Base-by-base conservation (phyloP, 2,329 filamentous ascomycete species). In the Zasmidium angulare region DNA sequence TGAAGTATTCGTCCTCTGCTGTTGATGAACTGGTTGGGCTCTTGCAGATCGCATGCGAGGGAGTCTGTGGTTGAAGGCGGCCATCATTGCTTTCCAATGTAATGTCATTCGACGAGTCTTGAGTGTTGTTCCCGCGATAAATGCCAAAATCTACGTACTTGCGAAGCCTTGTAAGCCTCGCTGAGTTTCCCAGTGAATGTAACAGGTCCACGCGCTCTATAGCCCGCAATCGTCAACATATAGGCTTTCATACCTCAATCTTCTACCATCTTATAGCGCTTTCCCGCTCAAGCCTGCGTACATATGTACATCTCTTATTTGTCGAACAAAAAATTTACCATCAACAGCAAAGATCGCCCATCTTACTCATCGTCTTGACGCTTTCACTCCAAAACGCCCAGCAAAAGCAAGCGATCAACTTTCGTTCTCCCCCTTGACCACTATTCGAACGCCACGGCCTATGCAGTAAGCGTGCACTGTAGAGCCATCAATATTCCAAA, bases 291-390 rank as follows among this genome's bases (percentile, higher is more conserved):
- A 55, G 36, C n/a, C 26, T 56, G 50, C 24, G 26, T 56, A 52
- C 48, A 57, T 26, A 31, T 57, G 48, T 57, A 57, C 55, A 57
- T 46, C 55, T 57, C 48, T 57, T 29, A 23, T 46, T 57, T 46
- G 46, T 29, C n/a, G 1, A 21, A 20, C 46, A 22, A 20, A 48
- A 48, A 48, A 48, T 20, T 11, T 48, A 12, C 19, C 46, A 6
- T 12, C 46, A 23, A 48, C 2, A 48, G 14, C 11, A 14, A 29
- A 12, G 22, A 20, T 48, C 46, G 17, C 20, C 20, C 46, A 22
- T 48, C 20, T 23, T 20, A 11, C 46, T 29, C 26, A 14, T 19
- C 11, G 6, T 14, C 36, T 17, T 19, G 14, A 7, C 29, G 7
- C 12, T 43, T 43, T 14, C 36, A 3, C 11, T n/a, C 36, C 36